Evolutionary conservation across 2,329 filamentous ascomycete species (phyloP), one percentile per base, ranked within the genome.

Genomic region (Anthostomella pinea): DNA sequence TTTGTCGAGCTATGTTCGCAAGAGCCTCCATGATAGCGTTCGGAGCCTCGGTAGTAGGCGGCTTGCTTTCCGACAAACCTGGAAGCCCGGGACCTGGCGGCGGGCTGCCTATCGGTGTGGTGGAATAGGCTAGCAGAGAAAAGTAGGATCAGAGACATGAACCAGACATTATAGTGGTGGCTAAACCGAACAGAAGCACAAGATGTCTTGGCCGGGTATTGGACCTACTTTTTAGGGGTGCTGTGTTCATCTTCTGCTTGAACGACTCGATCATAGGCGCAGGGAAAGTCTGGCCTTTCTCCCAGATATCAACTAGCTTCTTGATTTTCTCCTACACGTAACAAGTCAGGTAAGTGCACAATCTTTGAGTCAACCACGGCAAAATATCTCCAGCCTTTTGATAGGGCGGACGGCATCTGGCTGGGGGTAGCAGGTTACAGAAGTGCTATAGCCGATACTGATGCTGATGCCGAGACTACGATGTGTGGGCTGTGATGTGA

Each of bases 301-400:
- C 90, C 93, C 93, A 98, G 52, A 98, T 98, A 61, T 95, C 90
- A 67, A 97, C 73, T 53, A 98, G 78, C 64, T 97, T 97, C 61
- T 76, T 83, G 65, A 97, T 91, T 72, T 96, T 97, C 63, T 95
- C 88, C 86, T 93, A 84, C 72, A 81, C 61, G 60, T 48, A 59
- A 58, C 60, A 53, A 51, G 51, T 52, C 52, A 59, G 58, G 71
- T 75, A 62, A 65, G 64, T 60, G 46, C 48, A 62, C 64, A 57
- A 60, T 49, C 49, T 52, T 48, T n/a, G n/a, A 41, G 43, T 52
- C 45, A 49, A 52, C 10, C 15, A 9, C 24, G 3, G n/a, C 27
- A 27, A 37, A 42, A 38, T 15, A 27, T 27, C 25, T 25, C 14
- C 6, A 13, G 17, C 13, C 25, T 15, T 27, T 27, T 15, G 15